Conservation (phyloP, 352 stramenopile species). For the Thalassiosira mediterranea region DNA sequence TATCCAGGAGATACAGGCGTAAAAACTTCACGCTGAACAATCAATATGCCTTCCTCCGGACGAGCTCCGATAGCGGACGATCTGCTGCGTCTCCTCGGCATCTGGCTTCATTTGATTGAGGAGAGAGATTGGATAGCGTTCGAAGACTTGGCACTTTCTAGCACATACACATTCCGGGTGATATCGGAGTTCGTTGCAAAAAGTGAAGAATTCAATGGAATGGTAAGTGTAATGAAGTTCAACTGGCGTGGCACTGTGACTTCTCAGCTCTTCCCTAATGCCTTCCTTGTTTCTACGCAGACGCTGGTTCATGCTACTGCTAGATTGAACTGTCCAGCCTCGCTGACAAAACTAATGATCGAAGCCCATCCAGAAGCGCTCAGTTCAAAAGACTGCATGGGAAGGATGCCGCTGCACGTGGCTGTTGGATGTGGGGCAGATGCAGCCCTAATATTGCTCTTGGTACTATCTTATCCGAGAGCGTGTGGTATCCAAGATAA, state of each 20-base stretch:
- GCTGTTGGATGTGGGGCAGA: slow-evolving; percentile 19
- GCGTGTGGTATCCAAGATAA: slow-evolving; percentile 17
- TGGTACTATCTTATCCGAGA: slow-evolving; percentile 21
- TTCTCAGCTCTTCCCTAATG: too few relatives aligned
- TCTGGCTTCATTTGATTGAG: slow-evolving; percentile 1
- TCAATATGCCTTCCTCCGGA: too few relatives aligned
- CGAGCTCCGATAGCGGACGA: too few relatives aligned
- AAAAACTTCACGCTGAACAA: too few relatives aligned
- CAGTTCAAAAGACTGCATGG: slow-evolving; percentile 6
- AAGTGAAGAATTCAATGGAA: slow-evolving; percentile 4
- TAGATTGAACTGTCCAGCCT: slow-evolving; percentile 5
- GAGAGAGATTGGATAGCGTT: slow-evolving; percentile 8
- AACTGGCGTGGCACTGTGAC: too few relatives aligned
- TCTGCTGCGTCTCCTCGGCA: too few relatives aligned
- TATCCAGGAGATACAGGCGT: too few relatives aligned
- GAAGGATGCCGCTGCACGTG: slow-evolving; percentile 34
- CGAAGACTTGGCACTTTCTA: background rate
- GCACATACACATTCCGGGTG: background rate
- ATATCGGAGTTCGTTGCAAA: background rate
- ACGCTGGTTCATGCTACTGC: slow-evolving; percentile 7
- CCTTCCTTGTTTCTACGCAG: too few relatives aligned
- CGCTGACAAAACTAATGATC: slow-evolving; percentile 19
- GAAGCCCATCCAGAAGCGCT: slow-evolving; percentile 17
- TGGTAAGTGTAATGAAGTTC: too few relatives aligned
- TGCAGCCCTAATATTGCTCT: slow-evolving; percentile 1